phyloP scores from a whole-genome alignment of 164 flowering plant genomes.

The Stephania cephalantha region DNA sequence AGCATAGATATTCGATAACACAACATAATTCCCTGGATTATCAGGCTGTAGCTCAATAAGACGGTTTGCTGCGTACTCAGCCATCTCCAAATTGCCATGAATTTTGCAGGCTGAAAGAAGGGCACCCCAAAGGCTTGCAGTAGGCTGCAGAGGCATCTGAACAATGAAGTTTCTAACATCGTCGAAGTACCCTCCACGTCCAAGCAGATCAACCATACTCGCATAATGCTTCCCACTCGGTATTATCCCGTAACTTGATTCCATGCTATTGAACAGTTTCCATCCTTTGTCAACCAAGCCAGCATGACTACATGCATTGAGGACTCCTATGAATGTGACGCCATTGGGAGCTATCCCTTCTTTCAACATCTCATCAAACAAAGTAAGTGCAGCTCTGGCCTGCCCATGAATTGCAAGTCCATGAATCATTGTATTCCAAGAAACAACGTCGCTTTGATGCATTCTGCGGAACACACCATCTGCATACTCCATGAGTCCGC shows the following conservation, averaged over 20 bases:
- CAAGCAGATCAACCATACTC: constrained; percentile 28
- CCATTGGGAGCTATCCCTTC: constrained; percentile 16
- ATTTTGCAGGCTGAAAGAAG: constrained; percentile 24
- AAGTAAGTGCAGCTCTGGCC: constrained; percentile 16
- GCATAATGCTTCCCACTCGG: constrained; percentile 26
- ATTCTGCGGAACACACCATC: constrained; percentile 18
- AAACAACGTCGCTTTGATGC: constrained; percentile 16
- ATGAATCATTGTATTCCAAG: constrained; percentile 31
- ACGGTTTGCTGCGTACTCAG: constrained; percentile 19
- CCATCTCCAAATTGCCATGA: constrained; percentile 28
- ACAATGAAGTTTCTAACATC: constrained; percentile 19
- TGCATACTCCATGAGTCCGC: constrained; percentile 22
- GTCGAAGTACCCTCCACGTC: constrained; percentile 20
- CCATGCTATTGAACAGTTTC: constrained; percentile 23
- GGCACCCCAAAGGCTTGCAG: constrained; percentile 33
- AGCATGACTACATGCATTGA: constrained; percentile 25
- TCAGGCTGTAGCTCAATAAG: constrained; percentile 29
- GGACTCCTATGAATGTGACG: constrained; percentile 25
- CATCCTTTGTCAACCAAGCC: constrained; percentile 26
- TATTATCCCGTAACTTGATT: constrained; percentile 18
- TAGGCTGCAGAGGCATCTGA: constrained; percentile 28
- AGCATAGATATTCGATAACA: constrained; percentile 23
- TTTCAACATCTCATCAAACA: constrained; percentile 22
- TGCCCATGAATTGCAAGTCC: constrained; percentile 23
- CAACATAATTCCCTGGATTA: constrained; percentile 22